phyloP scores from a whole-genome alignment of 805 yeast species.

The Lachancea meyersii region DNA sequence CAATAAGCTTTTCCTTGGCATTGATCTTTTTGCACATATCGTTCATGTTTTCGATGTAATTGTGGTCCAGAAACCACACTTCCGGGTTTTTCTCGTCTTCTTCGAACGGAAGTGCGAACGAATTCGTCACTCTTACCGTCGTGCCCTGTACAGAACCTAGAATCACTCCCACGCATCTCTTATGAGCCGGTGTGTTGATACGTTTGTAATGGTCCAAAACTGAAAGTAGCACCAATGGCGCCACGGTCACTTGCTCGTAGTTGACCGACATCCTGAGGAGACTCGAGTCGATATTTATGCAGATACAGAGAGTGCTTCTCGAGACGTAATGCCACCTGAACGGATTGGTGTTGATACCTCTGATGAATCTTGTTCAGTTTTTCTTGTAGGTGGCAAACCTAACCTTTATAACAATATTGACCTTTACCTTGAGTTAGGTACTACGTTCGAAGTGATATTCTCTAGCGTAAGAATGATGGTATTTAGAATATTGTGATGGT shows the following conservation, averaged over 20 bases:
- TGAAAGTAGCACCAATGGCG: constrained; percentile 89
- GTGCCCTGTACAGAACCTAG: constrained; percentile 65
- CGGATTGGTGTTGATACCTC: too few species aligned
- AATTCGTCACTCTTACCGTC: constrained; percentile 72
- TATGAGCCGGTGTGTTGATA: constrained; percentile 63
- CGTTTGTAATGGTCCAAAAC: constrained; percentile 95
- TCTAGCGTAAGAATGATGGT: too few species aligned
- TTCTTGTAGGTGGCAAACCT: too few species aligned
- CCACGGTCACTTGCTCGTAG: constrained; percentile 71
- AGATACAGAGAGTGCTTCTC: not conserved
- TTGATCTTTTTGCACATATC: constrained; percentile 97
- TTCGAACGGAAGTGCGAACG: constrained; percentile 96
- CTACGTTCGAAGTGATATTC: too few species aligned
- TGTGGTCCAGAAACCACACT: constrained; percentile 97
- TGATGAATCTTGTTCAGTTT: too few species aligned
- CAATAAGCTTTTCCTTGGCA: constrained; percentile 91
- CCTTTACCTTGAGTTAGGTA: too few species aligned
- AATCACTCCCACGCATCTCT: constrained; percentile 90
- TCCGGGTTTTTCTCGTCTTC: constrained; percentile 88
- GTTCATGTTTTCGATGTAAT: constrained; percentile 91
- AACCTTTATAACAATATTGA: too few species aligned
- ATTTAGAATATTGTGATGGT: too few species aligned
- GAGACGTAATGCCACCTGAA: too few species aligned
- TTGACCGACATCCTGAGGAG: constrained; percentile 12
- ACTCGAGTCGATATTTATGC: too few species aligned